phyloP scores from a whole-genome alignment of 116 monocot species.

The Zostera marina region DNA sequence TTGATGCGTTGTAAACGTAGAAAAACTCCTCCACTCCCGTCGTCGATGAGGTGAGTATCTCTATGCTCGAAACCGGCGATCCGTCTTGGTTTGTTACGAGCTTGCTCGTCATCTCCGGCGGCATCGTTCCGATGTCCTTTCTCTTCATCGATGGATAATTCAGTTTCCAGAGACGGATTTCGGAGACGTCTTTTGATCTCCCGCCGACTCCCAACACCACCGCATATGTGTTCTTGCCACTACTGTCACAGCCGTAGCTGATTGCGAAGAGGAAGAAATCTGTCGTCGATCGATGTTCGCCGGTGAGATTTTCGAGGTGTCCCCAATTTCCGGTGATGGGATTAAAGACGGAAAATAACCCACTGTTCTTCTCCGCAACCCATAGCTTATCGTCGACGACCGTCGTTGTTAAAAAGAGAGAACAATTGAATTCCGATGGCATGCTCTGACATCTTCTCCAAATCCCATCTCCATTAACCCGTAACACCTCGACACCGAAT shows the following conservation, averaged over 20 bases:
- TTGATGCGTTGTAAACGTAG: slow-evolving; percentile 24
- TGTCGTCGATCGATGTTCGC: not conserved
- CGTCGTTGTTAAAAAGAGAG: slow-evolving; percentile 26
- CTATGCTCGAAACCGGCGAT: slow-evolving; percentile 4
- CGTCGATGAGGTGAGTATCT: slow-evolving; percentile 2
- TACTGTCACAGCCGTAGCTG: not conserved
- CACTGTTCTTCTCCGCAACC: slow-evolving; percentile 18
- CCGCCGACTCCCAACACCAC: slow-evolving; percentile 11
- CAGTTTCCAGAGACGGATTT: slow-evolving; percentile 19
- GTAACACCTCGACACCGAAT: slow-evolving; percentile 14
- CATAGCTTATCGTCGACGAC: slow-evolving; percentile 11
- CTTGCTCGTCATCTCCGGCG: slow-evolving; percentile 13
- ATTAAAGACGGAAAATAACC: slow-evolving; percentile 20
- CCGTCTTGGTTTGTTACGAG: not conserved
- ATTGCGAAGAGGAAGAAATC: slow-evolving; percentile 5
- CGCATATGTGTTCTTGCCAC: not conserved
- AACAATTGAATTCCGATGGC: slow-evolving; percentile 19
- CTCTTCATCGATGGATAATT: slow-evolving; percentile 3
- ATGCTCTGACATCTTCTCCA: slow-evolving; percentile 11
- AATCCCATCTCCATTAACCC: not conserved
- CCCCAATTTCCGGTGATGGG: slow-evolving; percentile 18
- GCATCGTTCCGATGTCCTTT: slow-evolving; percentile 15
- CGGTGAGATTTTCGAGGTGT: not conserved
- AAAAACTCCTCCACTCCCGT: slow-evolving; percentile 5
- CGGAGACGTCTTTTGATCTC: not conserved